These are phyloP conservation scores for Xylariaceae sp. DNA, from an alignment of 2,329 filamentous ascomycete species.

Conservation along the genomic window DNA sequence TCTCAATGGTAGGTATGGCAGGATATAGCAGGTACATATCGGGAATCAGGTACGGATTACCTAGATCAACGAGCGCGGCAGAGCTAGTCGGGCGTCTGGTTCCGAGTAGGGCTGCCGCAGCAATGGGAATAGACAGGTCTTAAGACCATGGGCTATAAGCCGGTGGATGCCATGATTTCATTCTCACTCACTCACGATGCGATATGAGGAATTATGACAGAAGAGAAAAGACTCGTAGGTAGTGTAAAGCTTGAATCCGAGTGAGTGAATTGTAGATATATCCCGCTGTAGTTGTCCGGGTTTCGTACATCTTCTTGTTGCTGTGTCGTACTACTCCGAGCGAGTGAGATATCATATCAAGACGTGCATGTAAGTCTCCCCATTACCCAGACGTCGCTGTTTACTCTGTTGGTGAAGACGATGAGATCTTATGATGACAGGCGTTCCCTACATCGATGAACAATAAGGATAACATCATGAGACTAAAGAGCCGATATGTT, in stretches of 20 bases:
- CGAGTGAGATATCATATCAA: no score
- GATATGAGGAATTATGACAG: conserved; percentile 13
- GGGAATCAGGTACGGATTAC: no score
- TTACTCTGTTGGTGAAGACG: not conserved
- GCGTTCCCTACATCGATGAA: conserved; percentile 30
- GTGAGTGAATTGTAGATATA: no score
- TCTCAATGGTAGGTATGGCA: no score
- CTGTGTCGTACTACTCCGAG: no score
- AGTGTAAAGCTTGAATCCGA: not conserved
- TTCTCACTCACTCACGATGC: conserved; percentile 5
- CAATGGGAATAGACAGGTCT: not conserved
- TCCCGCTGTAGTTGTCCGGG: no score
- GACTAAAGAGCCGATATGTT: conserved; percentile 32
- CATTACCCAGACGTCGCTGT: not conserved
- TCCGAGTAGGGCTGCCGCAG: not conserved
- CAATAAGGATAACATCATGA: conserved; percentile 22
- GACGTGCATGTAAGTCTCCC: conserved; percentile 4
- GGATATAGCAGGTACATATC: no score
- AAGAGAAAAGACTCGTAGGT: not conserved
- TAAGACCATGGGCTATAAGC: not conserved
- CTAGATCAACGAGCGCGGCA: no score
- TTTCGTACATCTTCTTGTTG: no score
- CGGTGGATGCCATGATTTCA: conserved; percentile 10
- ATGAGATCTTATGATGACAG: conserved; percentile 24
- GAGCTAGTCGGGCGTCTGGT: not conserved